phyloP scores from a whole-genome alignment of 169 alveolate species.

The Plasmodium berghei region DNA sequence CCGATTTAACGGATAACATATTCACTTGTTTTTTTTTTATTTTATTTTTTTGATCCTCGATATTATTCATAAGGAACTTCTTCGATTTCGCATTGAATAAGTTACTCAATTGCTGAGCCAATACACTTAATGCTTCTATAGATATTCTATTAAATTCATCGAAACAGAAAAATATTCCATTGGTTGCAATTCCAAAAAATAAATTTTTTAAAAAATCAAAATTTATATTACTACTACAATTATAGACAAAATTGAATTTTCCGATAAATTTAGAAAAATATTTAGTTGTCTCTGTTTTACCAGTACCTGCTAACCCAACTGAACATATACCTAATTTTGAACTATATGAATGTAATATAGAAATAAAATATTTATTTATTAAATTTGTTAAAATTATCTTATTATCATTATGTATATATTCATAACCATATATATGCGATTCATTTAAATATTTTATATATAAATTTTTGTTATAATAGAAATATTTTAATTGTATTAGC shows the following conservation, averaged over 20 bases:
- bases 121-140: constrained; percentile 96
- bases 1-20: too few relatives aligned
- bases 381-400: constrained; percentile 98
- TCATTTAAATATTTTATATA: constrained; percentile 71
- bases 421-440: constrained; percentile 96
- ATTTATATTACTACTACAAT: constrained; percentile 98
- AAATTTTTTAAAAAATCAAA: constrained; percentile 96
- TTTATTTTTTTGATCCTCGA: neutral
- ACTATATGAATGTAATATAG: constrained; percentile 96
- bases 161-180: constrained; percentile 99
- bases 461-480: constrained; percentile 60
- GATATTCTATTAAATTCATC: constrained; percentile 98
- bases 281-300: constrained; percentile 99
- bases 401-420: constrained; percentile 96
- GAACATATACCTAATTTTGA: constrained; percentile 98
- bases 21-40: neutral
- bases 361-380: constrained; percentile 97
- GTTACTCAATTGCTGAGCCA: constrained; percentile 90
- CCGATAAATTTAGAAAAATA: constrained; percentile 97
- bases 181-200: constrained; percentile 94
- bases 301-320: constrained; percentile 99
- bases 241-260: constrained; percentile 96
- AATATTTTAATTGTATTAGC: constrained; percentile 71
- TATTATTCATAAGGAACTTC: constrained; percentile 20
- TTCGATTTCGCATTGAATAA: constrained; percentile 68